Evolutionary conservation across 768 basidiomycete species (phyloP).

Genomic region (Termitomyces sp.): DNA sequence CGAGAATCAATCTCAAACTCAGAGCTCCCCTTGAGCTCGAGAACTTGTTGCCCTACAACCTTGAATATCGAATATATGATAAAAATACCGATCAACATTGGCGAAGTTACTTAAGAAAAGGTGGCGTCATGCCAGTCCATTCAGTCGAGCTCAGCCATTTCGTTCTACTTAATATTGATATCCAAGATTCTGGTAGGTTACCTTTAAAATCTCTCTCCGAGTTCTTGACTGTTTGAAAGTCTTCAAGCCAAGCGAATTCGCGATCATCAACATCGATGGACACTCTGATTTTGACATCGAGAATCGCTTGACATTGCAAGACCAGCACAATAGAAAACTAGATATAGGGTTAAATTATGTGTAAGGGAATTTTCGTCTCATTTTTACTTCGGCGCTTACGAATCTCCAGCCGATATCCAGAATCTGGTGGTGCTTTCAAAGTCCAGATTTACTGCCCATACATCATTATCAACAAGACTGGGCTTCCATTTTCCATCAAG

Average conservation of each 20-base stretch:
- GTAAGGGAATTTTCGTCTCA: slow-evolving; percentile 40
- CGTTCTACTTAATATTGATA: slow-evolving; percentile 80
- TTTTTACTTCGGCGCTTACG: neutral
- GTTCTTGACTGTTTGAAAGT: slow-evolving; percentile 34
- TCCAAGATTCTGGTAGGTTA: slow-evolving; percentile 81
- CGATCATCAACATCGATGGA: slow-evolving; percentile 93
- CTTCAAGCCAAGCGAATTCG: slow-evolving; percentile 92
- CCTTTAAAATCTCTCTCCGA: neutral
- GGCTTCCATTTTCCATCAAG: slow-evolving; percentile 70
- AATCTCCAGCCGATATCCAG: slow-evolving; percentile 57
- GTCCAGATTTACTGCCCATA: slow-evolving; percentile 93
- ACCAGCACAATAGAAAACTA: slow-evolving; percentile 69
- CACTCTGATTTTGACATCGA: slow-evolving; percentile 87
- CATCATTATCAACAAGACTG: slow-evolving; percentile 89
- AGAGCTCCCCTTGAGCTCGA: slow-evolving; percentile 94
- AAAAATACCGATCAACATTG: slow-evolving; percentile 93
- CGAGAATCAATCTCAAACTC: slow-evolving; percentile 79
- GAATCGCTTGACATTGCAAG: slow-evolving; percentile 62
- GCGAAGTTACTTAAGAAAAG: slow-evolving; percentile 87
- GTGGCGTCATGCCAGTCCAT: slow-evolving; percentile 94
- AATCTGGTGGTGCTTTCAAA: slow-evolving; percentile 93
- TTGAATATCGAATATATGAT: slow-evolving; percentile 96
- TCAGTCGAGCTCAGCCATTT: slow-evolving; percentile 90
- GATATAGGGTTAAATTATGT: slow-evolving; percentile 84
- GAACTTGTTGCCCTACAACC: slow-evolving; percentile 89